Base-by-base conservation (phyloP, 257 asterid species). In the Handroanthus guayacan region DNA sequence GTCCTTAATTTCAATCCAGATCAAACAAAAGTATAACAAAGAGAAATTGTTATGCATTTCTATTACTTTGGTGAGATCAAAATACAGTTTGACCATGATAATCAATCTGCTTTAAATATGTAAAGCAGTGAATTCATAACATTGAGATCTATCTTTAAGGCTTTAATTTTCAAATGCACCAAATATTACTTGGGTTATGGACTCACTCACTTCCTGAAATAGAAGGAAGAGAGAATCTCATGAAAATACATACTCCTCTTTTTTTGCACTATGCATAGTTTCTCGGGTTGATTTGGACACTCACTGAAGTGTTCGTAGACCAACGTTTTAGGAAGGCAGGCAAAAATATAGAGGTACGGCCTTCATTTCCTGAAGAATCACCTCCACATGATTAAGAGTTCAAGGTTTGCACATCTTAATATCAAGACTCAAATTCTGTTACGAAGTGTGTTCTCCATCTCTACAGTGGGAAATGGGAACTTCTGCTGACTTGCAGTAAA, bases 261-360 rank as follows among this genome's bases (percentile, higher is more conserved):
- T 39, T 10, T 55, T 78, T 71, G 48, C 57, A 65, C 56, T 25
- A 31, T 1, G 6, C 43, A 65, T 54, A 65, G 69, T 65, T 51
- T n/a, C 1, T 25, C 17, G 39, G 47, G 67, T 55, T 45, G 17
- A 38, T 44, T 9, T 41, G 55, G 50, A 61, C 37, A 2, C 56
- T 37, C 51, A 50, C 37, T 38, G 20, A 78, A 50, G 16, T 34
- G 68, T 71, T 38, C 58, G 50, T 41, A 20, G 51, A 14, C 12
- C 18, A 48, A 77, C 14, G 50, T 16, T 54, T 39, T 48, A 62
- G 10, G 37, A 31, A 71, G 58, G 56, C 48, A 38, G 34, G 25
- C 63, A 37, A 71, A 58, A 72, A 2, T 44, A 25, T 5, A 4
- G 60, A 72, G 10, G 67, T 12, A 41, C 13, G 31, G 55, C 18